phyloP scores from a whole-genome alignment of 2,329 filamentous ascomycete genomes.

The Zymoseptoria passerinii region DNA sequence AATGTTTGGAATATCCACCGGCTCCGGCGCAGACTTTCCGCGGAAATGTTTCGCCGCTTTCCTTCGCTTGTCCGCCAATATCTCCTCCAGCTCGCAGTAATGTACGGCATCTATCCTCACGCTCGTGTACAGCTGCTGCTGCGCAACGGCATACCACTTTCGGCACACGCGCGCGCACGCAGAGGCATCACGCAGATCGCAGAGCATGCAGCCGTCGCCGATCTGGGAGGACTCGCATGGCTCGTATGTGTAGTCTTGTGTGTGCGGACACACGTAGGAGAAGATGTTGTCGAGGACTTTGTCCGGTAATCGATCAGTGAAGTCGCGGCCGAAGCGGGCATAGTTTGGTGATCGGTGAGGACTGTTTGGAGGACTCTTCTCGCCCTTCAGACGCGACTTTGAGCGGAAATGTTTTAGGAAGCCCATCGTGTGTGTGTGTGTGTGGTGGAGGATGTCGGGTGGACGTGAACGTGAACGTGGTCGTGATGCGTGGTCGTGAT shows the following conservation, averaged over 20 bases:
- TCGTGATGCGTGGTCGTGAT: too few relatives aligned
- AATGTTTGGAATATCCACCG: conserved; percentile 68
- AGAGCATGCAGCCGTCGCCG: conserved; percentile 82
- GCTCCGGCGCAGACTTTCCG: conserved; percentile 62
- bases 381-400: conserved; percentile 35
- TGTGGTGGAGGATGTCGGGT: conserved; percentile 1
- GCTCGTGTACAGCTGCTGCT: conserved; percentile 61
- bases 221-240: conserved; percentile 72
- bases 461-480: too few relatives aligned
- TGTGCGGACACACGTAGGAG: conserved; percentile 73
- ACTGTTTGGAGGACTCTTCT: conserved; percentile 16
- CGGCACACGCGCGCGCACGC: conserved; percentile 68
- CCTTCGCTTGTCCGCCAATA: conserved; percentile 70
- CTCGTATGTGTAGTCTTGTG: conserved; percentile 66
- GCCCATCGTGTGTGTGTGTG: conserved; percentile 32
- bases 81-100: conserved; percentile 81
- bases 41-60: conserved; percentile 38
- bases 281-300: conserved; percentile 72
- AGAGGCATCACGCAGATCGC: conserved; percentile 80
- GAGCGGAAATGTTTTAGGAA: conserved; percentile 43
- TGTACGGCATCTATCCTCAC: conserved; percentile 90
- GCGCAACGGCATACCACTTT: conserved; percentile 58
- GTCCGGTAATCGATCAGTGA: conserved; percentile 49
- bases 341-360: conserved; percentile 23
- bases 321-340: conserved; percentile 29